Conservation (phyloP, 2,329 filamentous ascomycete species). For the Didymella keratinophila region DNA sequence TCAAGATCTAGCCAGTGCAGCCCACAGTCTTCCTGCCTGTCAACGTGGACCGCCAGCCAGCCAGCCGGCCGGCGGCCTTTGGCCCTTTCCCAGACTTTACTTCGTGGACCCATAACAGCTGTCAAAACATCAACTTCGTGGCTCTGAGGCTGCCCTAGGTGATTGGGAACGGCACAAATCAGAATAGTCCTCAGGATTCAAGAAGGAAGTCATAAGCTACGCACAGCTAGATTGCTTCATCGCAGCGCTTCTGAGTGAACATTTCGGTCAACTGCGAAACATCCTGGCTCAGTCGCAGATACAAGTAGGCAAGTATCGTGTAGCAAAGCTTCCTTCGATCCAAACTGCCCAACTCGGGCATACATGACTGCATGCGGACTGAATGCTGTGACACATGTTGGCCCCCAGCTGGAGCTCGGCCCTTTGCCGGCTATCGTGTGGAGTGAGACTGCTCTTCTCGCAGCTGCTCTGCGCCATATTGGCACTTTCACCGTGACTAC, state of each 20-base stretch:
- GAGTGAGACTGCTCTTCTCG: constrained; percentile 1
- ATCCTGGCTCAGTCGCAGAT: background rate
- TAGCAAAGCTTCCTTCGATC: background rate
- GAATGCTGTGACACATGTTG: constrained; percentile 10
- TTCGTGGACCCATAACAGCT: background rate
- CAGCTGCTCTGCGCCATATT: background rate
- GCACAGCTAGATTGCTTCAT: background rate
- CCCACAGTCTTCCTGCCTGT: background rate
- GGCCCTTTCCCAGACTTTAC: background rate
- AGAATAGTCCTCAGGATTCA: too few relatives aligned
- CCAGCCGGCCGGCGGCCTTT: background rate
- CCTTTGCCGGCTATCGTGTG: constrained; percentile 11
- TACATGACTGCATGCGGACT: constrained; percentile 15
- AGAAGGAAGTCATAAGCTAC: background rate
- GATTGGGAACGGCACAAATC: background rate
- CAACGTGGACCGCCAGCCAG: background rate
- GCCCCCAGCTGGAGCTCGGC: constrained; percentile 5
- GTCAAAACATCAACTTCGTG: background rate
- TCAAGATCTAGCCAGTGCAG: constrained; percentile 37
- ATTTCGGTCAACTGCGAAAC: background rate
- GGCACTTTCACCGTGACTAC: background rate
- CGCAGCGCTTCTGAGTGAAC: background rate
- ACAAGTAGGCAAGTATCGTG: too few relatives aligned
- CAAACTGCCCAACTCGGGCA: background rate
- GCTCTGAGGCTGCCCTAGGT: too few relatives aligned